Evolutionary conservation across 2,329 filamentous ascomycete species (phyloP).

Genomic region (Colletotrichum spaethianum): DNA sequence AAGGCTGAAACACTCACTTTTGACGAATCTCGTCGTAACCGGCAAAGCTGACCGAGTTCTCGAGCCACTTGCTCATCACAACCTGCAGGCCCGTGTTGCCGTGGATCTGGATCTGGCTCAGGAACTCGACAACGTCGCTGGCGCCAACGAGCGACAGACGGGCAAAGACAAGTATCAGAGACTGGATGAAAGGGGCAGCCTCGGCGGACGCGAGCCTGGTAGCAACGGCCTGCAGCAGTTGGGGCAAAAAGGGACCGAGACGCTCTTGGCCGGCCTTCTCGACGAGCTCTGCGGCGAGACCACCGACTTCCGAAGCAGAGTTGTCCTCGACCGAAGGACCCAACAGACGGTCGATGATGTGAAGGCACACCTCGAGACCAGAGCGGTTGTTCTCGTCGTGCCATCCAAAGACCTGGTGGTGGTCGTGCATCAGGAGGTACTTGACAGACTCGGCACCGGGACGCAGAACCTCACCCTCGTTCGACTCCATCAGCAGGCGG

Average conservation of each 20-base stretch:
- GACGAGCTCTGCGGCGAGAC: constrained; percentile 92
- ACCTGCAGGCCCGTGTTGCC: constrained; percentile 88
- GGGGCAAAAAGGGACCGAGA: constrained; percentile 89
- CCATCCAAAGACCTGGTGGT: constrained; percentile 91
- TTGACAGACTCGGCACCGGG: constrained; percentile 89
- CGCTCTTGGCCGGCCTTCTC: constrained; percentile 94
- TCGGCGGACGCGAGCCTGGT: constrained; percentile 85
- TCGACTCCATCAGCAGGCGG: constrained; percentile 83
- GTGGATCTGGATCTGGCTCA: constrained; percentile 86
- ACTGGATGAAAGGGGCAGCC: constrained; percentile 93
- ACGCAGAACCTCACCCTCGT: constrained; percentile 90
- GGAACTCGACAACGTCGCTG: constrained; percentile 91
- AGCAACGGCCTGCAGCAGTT: constrained; percentile 91
- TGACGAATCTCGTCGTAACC: constrained; percentile 98
- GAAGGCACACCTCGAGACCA: constrained; percentile 88
- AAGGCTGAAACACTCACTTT: constrained; percentile 74
- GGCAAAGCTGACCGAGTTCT: constrained; percentile 97
- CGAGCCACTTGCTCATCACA: constrained; percentile 94
- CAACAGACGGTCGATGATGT: constrained; percentile 92
- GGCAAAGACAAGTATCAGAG: constrained; percentile 94
- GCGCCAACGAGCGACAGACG: constrained; percentile 88
- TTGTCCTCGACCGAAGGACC: constrained; percentile 90
- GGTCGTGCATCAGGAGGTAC: constrained; percentile 90
- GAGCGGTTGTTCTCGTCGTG: constrained; percentile 84
- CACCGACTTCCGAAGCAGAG: constrained; percentile 95